Conservation (phyloP, 768 basidiomycete species). For the Xerocomellus dryophilus region DNA sequence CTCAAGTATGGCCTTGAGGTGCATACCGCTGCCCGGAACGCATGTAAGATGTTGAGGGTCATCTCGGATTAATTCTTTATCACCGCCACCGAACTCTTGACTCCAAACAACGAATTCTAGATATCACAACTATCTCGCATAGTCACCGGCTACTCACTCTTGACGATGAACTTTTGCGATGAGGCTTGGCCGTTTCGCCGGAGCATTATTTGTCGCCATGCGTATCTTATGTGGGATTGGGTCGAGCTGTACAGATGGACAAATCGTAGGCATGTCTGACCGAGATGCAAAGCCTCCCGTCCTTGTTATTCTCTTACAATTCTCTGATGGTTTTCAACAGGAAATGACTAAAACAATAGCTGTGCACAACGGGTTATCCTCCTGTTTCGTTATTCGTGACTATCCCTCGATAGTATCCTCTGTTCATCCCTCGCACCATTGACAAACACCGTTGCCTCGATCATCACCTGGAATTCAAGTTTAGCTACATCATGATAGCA, state of each 20-base stretch:
- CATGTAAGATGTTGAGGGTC: background rate
- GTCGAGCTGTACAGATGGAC: no score
- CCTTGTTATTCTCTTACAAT: no score
- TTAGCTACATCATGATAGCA: background rate
- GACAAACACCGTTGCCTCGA: background rate
- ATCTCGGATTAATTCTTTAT: background rate
- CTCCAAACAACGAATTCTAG: background rate
- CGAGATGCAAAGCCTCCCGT: no score
- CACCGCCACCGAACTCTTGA: background rate
- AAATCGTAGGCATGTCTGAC: no score
- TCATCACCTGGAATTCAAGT: background rate
- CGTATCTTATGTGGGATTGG: no score
- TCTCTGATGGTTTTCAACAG: no score
- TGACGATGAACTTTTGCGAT: background rate
- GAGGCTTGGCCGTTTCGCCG: background rate
- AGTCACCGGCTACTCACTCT: no score
- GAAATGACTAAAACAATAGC: background rate
- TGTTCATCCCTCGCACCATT: background rate
- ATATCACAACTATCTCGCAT: background rate
- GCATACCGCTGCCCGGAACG: background rate
- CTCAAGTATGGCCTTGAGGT: background rate
- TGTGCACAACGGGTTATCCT: background rate
- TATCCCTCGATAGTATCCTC: background rate
- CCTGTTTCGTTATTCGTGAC: background rate
- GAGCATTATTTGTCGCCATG: background rate